Base-by-base conservation (phyloP, 192 early-diverging fungal genomes). In the Thoreauomyces humboldtii region DNA sequence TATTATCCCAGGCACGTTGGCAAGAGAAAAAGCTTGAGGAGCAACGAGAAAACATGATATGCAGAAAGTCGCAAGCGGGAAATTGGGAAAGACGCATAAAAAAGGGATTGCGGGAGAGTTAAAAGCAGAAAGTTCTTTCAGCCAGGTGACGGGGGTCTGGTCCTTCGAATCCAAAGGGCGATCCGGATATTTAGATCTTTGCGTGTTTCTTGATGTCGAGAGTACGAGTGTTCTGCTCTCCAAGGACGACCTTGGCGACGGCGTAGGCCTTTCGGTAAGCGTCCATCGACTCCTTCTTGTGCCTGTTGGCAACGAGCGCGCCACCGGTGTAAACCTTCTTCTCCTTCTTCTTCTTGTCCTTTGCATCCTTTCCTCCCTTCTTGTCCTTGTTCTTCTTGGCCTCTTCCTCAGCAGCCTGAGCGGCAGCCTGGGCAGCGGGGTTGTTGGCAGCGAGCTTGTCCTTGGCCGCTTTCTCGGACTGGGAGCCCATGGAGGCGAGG, bases 191-290 rank as follows among this genome's bases (percentile, higher is more conserved):
- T 55, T 37, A 63, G 15, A 63, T 34, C 48, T 54, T 63, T 14
- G 48, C 50, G 37, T 65, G 56, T 36, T 25, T 61, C 59, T 61
- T 69, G 28, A 62, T 22, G 35, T 69, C 67, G 15, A 43, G 32
- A 22, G 42, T 45, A 25, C 51, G 65, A 24, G 50, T n/a, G 36
- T 21, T n/a, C 27, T 62, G 32, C 22, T 51, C 59, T 19, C 67
- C 67, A 14, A 69, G 37, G n/a, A 43, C 59, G 7, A 43, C 25
- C 3, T 47, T 28, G 7, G 42, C 22, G 0, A 69, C 67, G 36
- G 61, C 67, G 25, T 60, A 61, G 7, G 67, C 67, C 52, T 61
- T 69, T 12, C 59, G 27, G 41, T 62, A 69, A 0, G 50, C 56
- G 43, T 69, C 67, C 19, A 19, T 12, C 21, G 59, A 35, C 52